Evolutionary conservation across 371 early-diverging fungal species (phyloP).

Genomic region (Mucor mucedo): DNA sequence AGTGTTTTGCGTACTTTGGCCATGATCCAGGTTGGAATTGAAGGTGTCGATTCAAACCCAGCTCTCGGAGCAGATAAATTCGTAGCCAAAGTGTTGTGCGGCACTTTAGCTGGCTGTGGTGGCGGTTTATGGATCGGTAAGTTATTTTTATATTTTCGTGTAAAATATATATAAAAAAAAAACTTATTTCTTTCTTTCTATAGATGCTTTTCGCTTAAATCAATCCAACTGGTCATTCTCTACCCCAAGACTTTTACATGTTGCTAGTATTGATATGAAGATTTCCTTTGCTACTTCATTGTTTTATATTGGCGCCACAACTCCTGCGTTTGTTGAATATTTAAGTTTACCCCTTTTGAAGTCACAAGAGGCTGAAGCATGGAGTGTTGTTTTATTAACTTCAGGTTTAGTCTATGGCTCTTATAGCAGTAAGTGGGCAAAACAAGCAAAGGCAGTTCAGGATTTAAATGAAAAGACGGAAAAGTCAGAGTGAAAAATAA

Average conservation of each 20-base stretch:
- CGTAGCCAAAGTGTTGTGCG: constrained; percentile 59
- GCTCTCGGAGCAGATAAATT: constrained; percentile 47
- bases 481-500: constrained; percentile 10
- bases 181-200: background rate
- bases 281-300: constrained; percentile 37
- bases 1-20: constrained; percentile 51
- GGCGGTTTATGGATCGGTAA: constrained; percentile 61
- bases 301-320: constrained; percentile 42
- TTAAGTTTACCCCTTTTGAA: constrained; percentile 28
- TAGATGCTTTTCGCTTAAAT: constrained; percentile 52
- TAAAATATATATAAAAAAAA: no score
- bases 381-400: constrained; percentile 41
- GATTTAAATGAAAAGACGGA: constrained; percentile 27
- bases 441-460: constrained; percentile 11
- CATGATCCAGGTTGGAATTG: constrained; percentile 56
- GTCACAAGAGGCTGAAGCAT: constrained; percentile 41
- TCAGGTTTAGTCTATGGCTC: constrained; percentile 37
- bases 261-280: constrained; percentile 48
- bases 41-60: constrained; percentile 51
- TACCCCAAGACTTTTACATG: constrained; percentile 44
- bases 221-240: constrained; percentile 51
- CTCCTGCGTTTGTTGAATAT: constrained; percentile 31
- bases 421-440: constrained; percentile 27
- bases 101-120: constrained; percentile 60
- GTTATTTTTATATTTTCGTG: background rate